Conservation (phyloP, 2,329 filamentous ascomycete species). For the Exophiala sideris region DNA sequence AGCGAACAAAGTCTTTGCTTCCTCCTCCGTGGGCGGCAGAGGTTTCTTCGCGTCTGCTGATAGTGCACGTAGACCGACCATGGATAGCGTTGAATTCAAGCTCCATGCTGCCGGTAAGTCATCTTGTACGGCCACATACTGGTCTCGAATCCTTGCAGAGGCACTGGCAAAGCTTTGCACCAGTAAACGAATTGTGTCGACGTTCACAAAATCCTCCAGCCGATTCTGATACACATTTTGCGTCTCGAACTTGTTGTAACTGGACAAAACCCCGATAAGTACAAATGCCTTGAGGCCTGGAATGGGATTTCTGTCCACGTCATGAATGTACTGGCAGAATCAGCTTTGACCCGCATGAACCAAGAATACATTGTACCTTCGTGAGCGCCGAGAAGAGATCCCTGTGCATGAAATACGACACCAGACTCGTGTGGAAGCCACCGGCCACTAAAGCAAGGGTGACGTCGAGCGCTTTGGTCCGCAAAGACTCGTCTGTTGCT, state of each 20-base stretch:
- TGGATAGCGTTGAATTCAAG: conserved; percentile 72
- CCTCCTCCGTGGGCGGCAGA: conserved; percentile 64
- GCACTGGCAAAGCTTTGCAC: conserved; percentile 71
- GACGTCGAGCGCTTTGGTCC: conserved; percentile 75
- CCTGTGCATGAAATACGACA: conserved; percentile 91
- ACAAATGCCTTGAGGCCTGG: conserved; percentile 71
- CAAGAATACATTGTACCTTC: conserved; percentile 60
- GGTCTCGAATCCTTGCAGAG: conserved; percentile 64
- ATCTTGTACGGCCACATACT: conserved; percentile 82
- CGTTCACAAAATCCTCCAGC: conserved; percentile 93
- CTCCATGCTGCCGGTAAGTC: conserved; percentile 90
- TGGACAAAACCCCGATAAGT: conserved; percentile 80
- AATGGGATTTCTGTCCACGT: conserved; percentile 49
- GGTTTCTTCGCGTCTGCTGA: conserved; percentile 64
- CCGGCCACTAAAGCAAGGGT: conserved; percentile 82
- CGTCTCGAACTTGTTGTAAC: conserved; percentile 99
- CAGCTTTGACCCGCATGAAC: conserved; percentile 7
- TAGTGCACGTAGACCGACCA: conserved; percentile 78
- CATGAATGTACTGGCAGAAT: conserved; percentile 41
- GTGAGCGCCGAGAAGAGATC: conserved; percentile 93
- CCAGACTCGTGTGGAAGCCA: conserved; percentile 90
- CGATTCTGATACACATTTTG: conserved; percentile 93
- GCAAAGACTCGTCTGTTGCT: conserved; percentile 66
- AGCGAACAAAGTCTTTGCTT: conserved; percentile 76
- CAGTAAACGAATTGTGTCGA: conserved; percentile 77